A percentile compares a stretch with the other conserved stretches of the same genome.
These are phyloP conservation scores for Lactarius hengduanensis DNA, from an alignment of 768 basidiomycete genomes.

Conservation along the genomic window DNA sequence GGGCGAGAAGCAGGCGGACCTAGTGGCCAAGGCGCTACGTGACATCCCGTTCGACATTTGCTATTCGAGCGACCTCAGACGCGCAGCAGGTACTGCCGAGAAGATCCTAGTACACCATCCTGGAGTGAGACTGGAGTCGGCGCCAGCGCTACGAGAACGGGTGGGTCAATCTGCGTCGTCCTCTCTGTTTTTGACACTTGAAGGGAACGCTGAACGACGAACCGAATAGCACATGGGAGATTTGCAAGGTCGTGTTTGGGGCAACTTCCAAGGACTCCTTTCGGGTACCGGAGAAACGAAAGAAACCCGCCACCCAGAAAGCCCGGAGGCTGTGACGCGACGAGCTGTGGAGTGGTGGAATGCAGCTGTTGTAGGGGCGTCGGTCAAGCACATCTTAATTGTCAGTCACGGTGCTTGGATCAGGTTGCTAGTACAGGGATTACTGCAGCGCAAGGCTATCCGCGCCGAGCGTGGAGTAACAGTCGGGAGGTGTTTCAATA, in stretches of 20 bases:
- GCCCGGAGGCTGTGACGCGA: conserved; percentile 25
- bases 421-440: conserved; percentile 45
- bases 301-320: conserved; percentile 28
- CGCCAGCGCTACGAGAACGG: conserved; percentile 59
- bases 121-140: conserved; percentile 42
- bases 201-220: background rate
- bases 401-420: conserved; percentile 71
- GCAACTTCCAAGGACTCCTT: background rate
- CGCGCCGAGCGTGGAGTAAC: conserved; percentile 36
- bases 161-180: conserved; percentile 40
- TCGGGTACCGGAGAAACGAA: background rate
- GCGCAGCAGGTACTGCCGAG: conserved; percentile 74
- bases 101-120: conserved; percentile 57
- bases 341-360: conserved; percentile 68
- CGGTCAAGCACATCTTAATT: conserved; percentile 43
- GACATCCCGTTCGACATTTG: conserved; percentile 55
- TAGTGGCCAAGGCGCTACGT: conserved; percentile 54
- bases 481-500: conserved; percentile 47
- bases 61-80: conserved; percentile 67
- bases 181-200: background rate
- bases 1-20: conserved; percentile 58
- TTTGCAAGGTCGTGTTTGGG: conserved; percentile 48
- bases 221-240: conserved; percentile 55
- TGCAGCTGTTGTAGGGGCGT: conserved; percentile 37
- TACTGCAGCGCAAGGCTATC: conserved; percentile 45